These are phyloP conservation scores for Oryza meyeriana DNA, from an alignment of 176 grass and related monocot genomes.

Conservation along the genomic window DNA sequence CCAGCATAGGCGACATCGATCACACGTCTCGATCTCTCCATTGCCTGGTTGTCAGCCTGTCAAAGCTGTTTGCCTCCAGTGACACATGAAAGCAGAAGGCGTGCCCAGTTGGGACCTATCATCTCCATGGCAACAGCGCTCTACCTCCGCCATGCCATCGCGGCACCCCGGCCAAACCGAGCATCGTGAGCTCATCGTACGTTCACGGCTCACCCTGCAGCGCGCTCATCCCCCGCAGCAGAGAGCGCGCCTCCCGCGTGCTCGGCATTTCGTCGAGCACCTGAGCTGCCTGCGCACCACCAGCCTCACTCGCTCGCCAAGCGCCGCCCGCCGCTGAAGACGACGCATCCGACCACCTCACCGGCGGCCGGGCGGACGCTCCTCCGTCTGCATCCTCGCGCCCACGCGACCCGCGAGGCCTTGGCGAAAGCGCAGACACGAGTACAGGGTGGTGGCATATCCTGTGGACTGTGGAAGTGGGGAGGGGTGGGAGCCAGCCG, in stretches of 20 bases:
- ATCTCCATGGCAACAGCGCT: not conserved
- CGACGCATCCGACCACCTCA: not conserved
- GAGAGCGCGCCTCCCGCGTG: not conserved
- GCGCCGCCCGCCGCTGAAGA: not conserved
- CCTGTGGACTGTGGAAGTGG: too few species aligned
- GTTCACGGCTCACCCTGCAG: not conserved
- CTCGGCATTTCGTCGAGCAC: conserved; percentile 25
- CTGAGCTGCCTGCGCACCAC: not conserved
- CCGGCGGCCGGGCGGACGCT: not conserved
- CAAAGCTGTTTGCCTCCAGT: not conserved
- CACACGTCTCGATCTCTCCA: not conserved
- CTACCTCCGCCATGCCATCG: not conserved
- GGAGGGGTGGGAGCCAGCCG: too few species aligned
- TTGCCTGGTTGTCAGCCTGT: not conserved
- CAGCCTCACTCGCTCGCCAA: not conserved
- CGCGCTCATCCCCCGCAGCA: not conserved
- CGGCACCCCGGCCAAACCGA: not conserved
- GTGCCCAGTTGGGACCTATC: not conserved
- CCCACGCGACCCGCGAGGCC: not conserved
- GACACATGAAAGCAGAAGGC: not conserved
- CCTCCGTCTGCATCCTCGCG: not conserved
- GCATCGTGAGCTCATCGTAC: not conserved
- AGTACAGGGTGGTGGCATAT: too few species aligned
- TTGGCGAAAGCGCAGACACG: not conserved
- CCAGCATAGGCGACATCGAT: too few species aligned